Evolutionary conservation across 148 eudicot species (phyloP).

Genomic region (Arbutus unedo): DNA sequence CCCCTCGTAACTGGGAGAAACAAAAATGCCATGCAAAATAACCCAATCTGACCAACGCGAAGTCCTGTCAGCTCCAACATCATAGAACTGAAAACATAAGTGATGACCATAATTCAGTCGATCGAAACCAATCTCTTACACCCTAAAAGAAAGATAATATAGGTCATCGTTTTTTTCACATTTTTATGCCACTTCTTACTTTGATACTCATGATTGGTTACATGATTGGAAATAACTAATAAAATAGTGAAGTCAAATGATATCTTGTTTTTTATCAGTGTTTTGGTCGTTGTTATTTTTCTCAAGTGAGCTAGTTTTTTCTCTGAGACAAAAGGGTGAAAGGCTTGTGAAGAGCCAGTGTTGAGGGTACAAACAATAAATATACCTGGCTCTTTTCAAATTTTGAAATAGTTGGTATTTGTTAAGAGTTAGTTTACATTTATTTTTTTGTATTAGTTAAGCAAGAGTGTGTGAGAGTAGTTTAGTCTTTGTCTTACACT

Average conservation of each 20-base stretch:
- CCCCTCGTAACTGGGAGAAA: slow-evolving; percentile 85
- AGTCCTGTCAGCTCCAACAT: slow-evolving; percentile 52
- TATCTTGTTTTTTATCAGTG: not conserved
- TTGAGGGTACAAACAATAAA: too few relatives aligned
- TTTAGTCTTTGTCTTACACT: too few relatives aligned
- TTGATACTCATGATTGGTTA: not conserved
- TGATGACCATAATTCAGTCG: not conserved
- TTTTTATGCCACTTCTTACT: not conserved
- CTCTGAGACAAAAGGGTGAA: too few relatives aligned
- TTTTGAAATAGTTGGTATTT: too few relatives aligned
- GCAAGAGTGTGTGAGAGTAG: too few relatives aligned
- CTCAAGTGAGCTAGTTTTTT: too few relatives aligned
- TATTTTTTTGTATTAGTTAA: too few relatives aligned
- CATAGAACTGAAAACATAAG: slow-evolving; percentile 36
- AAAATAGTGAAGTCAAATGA: not conserved
- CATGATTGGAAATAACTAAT: not conserved
- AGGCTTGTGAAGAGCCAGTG: too few relatives aligned
- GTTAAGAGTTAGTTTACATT: too few relatives aligned
- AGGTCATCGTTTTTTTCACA: not conserved
- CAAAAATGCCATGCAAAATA: slow-evolving; percentile 67
- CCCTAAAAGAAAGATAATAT: not conserved
- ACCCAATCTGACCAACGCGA: slow-evolving; percentile 57
- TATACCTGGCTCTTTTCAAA: too few relatives aligned
- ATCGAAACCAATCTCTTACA: not conserved
- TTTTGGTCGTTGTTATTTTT: too few relatives aligned